Percentiles rank a stretch among this genome's conserved stretches.
phyloP scores from a whole-genome alignment of 495 filamentous ascomycete species.

The Penicillium bialowiezense region DNA sequence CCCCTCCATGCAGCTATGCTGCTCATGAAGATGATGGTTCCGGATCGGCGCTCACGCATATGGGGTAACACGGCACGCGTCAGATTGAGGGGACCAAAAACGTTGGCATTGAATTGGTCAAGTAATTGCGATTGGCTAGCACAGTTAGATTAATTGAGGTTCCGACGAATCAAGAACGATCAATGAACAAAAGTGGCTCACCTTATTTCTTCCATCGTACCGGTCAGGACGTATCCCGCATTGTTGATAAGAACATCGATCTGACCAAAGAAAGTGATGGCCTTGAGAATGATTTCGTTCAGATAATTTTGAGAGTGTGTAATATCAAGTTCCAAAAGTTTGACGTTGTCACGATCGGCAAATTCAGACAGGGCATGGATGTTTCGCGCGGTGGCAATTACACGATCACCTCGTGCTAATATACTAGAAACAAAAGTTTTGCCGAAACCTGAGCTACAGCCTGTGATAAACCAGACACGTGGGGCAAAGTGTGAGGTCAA shows the following conservation, averaged over 20 bases:
- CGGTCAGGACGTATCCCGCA: slow-evolving; percentile 23
- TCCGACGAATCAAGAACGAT: no score
- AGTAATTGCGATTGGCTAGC: no score
- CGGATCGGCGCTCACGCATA: slow-evolving; percentile 35
- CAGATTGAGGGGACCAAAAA: slow-evolving; percentile 48
- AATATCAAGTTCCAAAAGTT: neutral
- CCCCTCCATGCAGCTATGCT: slow-evolving; percentile 40
- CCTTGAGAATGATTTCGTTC: neutral
- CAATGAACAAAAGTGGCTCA: neutral
- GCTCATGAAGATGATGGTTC: slow-evolving; percentile 45
- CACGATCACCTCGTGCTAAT: neutral
- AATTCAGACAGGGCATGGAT: no score
- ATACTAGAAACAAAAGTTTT: neutral
- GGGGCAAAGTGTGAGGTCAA: no score
- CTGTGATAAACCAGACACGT: neutral
- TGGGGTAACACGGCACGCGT: slow-evolving; percentile 47
- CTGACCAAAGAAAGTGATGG: neutral
- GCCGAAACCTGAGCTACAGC: neutral
- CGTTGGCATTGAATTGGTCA: slow-evolving; percentile 27
- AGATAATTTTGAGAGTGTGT: neutral
- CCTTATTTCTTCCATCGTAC: neutral
- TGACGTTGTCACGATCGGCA: no score
- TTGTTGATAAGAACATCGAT: slow-evolving; percentile 21
- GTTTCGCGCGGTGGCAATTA: neutral
- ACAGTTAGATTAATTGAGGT: no score